Conservation (phyloP, 2,329 filamentous ascomycete genomes). For the Ophiostoma novo-ulmi region DNA sequence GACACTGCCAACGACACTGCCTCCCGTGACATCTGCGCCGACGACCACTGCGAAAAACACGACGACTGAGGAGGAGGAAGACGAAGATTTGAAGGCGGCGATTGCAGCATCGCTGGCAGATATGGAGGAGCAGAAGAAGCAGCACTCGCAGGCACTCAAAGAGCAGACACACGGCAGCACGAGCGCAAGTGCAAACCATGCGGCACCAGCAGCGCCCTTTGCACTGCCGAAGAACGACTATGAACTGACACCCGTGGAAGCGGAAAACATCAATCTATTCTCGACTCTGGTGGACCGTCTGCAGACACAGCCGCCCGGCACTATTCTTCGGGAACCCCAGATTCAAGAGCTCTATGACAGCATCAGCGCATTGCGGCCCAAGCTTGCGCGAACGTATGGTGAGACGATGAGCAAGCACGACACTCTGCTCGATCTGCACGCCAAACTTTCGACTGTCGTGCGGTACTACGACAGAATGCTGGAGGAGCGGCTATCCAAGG, state of each 20-base stretch:
- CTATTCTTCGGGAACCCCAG: slow-evolving; percentile 92
- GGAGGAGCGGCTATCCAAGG: slow-evolving; percentile 87
- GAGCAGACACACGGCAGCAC: slow-evolving; percentile 61
- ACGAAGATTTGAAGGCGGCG: slow-evolving; percentile 86
- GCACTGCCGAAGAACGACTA: slow-evolving; percentile 81
- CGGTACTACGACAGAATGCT: slow-evolving; percentile 98
- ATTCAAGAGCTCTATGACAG: slow-evolving; percentile 98
- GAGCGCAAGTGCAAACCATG: slow-evolving; percentile 28
- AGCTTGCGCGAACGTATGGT: slow-evolving; percentile 89
- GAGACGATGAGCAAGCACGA: slow-evolving; percentile 99
- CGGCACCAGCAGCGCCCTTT: slow-evolving; percentile 42
- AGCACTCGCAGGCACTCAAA: slow-evolving; percentile 77
- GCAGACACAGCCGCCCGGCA: slow-evolving; percentile 91
- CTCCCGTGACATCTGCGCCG: background rate
- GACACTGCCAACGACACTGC: background rate
- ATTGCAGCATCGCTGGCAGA: slow-evolving; percentile 92
- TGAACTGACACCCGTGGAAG: slow-evolving; percentile 86
- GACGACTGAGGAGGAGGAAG: slow-evolving; percentile 55
- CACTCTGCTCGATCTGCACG: slow-evolving; percentile 86
- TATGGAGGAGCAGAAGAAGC: slow-evolving; percentile 97
- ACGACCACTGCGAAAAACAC: slow-evolving; percentile 8
- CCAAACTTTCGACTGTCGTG: slow-evolving; percentile 92
- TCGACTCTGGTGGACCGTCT: slow-evolving; percentile 88
- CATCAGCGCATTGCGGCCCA: slow-evolving; percentile 87
- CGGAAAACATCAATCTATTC: slow-evolving; percentile 96